A percentile compares a stretch with the other conserved stretches of the same genome.
Conservation (phyloP, 2,329 filamentous ascomycete genomes). For the Erysiphe pulchra region DNA sequence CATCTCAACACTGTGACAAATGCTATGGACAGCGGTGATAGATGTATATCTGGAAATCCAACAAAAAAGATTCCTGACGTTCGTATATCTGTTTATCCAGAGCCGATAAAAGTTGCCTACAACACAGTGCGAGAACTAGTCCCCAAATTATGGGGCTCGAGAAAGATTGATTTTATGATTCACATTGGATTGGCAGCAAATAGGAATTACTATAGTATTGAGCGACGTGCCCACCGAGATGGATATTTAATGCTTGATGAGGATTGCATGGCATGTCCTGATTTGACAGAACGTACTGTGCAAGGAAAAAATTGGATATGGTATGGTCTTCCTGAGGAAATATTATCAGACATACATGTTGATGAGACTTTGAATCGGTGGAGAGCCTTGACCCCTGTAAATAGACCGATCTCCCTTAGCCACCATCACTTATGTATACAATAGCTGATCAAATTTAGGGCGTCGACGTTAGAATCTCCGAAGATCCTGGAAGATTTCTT, state of each 20-base stretch:
- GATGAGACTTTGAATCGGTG: slow-evolving; percentile 30
- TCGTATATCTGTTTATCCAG: slow-evolving; percentile 36
- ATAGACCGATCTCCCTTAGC: slow-evolving; percentile 5
- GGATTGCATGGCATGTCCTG: slow-evolving; percentile 22
- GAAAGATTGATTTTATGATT: slow-evolving; percentile 35
- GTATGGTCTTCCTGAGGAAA: slow-evolving; percentile 25
- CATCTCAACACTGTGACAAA: too few species aligned
- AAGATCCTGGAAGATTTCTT: slow-evolving; percentile 46
- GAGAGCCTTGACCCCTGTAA: slow-evolving; percentile 24
- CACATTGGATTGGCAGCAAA: slow-evolving; percentile 59
- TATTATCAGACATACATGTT: slow-evolving; percentile 30
- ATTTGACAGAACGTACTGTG: slow-evolving; percentile 7
- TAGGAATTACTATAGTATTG: slow-evolving; percentile 40
- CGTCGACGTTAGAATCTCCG: slow-evolving; percentile 30
- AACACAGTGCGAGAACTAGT: slow-evolving; percentile 34
- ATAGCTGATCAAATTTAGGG: slow-evolving; percentile 9
- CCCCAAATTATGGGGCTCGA: slow-evolving; percentile 25
- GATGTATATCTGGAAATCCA: slow-evolving; percentile 19
- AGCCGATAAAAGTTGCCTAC: slow-evolving; percentile 48
- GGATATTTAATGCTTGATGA: slow-evolving; percentile 48
- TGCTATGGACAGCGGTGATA: too few species aligned
- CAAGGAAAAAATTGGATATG: slow-evolving; percentile 25
- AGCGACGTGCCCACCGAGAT: slow-evolving; percentile 43
- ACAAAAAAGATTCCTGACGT: slow-evolving; percentile 19
- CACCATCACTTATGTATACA: neutral